Base-by-base conservation (phyloP, 768 basidiomycete genomes). In the Lactarius evosmus region DNA sequence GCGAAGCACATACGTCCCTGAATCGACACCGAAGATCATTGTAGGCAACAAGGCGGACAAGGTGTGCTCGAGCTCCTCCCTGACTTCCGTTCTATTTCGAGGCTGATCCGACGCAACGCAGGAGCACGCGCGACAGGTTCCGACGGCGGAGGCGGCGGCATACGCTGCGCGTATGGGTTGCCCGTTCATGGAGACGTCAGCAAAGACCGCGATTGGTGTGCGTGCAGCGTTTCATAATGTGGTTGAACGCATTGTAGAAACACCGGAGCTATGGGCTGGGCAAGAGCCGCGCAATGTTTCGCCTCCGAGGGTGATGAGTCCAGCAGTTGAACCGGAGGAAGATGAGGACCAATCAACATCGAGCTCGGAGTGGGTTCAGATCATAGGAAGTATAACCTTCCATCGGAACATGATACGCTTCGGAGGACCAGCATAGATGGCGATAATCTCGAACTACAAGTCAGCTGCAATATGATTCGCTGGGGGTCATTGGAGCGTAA, bases 31-130 rank as follows among this genome's bases (percentile, higher is more conserved):
- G 53, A 93, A 94, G 83, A 93, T 98, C 70, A 83, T 98, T 27
- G 93, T 98, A 3, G 95, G 91, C 40, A 89, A 89, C 77, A 98
- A 98, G 76, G 79, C 95, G n/a, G 94, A 98, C 79, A 95, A 95
- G 82, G 89, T 85, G 34, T 38, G 72, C 66, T 50, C 9, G 19
- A 19, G 30, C 22, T 41, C 14, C 30, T 53, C 52, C 51, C 4
- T n/a, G 7, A 17, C 4, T 12, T 22, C n/a, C n/a, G 16, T 57
- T 7, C 46, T 34, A 22, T 55, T 9, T 6, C 17, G 30, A 7
- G 22, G 30, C 30, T 53, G 29, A 19, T 25, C 53, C 32, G 16
- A 56, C 27, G 7, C n/a, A n/a, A 41, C 22, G 22, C 16, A 94
- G 91, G 95, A 96, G 71, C 89, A 88, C 76, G 91, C 91, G 16